Base-by-base conservation (phyloP, 495 filamentous ascomycete species). In the Podospora pseudoanserina region DNA sequence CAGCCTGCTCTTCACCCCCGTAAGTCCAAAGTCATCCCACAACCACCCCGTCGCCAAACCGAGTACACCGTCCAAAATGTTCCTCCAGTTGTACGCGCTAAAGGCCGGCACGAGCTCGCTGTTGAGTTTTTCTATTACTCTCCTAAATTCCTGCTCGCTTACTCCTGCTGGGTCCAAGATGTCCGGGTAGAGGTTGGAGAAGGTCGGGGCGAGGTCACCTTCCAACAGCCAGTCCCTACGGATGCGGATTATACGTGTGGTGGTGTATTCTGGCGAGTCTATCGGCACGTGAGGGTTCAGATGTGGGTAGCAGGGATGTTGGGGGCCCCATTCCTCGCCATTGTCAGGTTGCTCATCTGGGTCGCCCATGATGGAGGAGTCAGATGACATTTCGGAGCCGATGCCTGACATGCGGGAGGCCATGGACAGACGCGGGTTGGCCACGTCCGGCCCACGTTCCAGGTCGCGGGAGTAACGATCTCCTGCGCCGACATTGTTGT, bases 131-230 rank as follows among this genome's bases (percentile, higher is more conserved):
- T 89, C 86, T 26, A 97, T 87, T 30, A 97, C 79, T n/a, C 78
- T 81, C 6, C 94, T 87, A 73, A 97, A 97, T 72, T 92, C 91
- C 65, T 88, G 85, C 71, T 95, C 92, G 19, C 90, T 87, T 4
- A 95, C 77, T 4, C 91, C 83, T 57, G 91, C 86, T 2, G 93
- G 92, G 68, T 96, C 92, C 15, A 99, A 81, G 65, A 98, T 96
- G 71, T 98, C 95, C 0, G 95, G 95, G 71, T 98, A 99, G 0
- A 97, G 85, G 69, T 97, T 97, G 6, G 91, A 93, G 73, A 93
- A 97, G 0, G 91, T 91, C 19, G 95, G 95, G 7, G 93, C 93
- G n/a, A 97, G 81, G 76, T 99, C 95, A 5, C 93, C 96, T 56
- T 86, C 85, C 23, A 91, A 75, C 84, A 97, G 89, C 91, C 93